phyloP scores from a whole-genome alignment of 2,329 filamentous ascomycete genomes.

The Epichloe elymi region DNA sequence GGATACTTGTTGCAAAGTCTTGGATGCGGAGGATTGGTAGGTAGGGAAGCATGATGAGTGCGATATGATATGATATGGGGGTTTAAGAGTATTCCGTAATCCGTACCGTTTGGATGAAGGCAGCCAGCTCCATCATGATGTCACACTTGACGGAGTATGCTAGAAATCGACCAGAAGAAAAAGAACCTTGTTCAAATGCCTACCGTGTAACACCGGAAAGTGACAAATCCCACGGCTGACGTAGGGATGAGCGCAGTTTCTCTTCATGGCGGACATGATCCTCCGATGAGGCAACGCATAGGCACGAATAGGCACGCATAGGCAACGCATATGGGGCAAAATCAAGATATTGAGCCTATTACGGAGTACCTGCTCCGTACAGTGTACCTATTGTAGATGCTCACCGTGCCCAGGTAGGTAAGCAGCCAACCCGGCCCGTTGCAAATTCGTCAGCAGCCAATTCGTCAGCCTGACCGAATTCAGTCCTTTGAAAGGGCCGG shows the following conservation, averaged over 20 bases:
- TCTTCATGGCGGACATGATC: conserved; percentile 1
- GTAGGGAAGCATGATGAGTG: background rate
- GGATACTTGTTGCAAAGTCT: background rate
- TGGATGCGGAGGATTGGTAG: background rate
- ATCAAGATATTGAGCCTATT: too few species aligned
- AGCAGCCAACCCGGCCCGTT: too few species aligned
- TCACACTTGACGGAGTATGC: background rate
- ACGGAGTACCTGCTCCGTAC: background rate
- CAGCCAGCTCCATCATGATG: background rate
- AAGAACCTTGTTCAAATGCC: background rate
- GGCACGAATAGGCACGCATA: too few species aligned
- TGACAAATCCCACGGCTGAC: conserved; percentile 1
- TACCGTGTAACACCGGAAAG: background rate
- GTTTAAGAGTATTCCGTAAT: too few species aligned
- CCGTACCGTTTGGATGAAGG: background rate
- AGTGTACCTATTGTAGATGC: background rate
- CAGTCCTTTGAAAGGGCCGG: too few species aligned
- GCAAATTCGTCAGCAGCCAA: too few species aligned
- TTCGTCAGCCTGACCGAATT: too few species aligned
- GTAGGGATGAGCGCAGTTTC: conserved; percentile 1
- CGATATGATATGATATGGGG: too few species aligned
- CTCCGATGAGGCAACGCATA: background rate
- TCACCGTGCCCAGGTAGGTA: background rate
- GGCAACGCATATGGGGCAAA: background rate
- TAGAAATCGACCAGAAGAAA: background rate